Percentiles rank a stretch among this genome's conserved stretches.
phyloP scores from a whole-genome alignment of 2,329 filamentous ascomycete species.

The Didymella arachidicola region DNA sequence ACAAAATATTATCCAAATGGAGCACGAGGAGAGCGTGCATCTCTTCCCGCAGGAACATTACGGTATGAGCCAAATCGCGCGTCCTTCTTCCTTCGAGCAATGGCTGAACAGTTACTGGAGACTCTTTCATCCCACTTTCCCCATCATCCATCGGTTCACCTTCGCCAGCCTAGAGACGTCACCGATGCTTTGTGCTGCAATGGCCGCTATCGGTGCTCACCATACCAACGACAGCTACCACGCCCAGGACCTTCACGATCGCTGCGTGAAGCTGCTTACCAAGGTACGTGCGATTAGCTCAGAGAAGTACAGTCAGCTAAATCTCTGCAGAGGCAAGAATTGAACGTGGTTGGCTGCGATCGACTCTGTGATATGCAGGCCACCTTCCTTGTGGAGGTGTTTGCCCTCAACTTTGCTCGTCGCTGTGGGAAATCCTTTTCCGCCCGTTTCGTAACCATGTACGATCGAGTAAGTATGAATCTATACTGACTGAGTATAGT shows the following conservation, averaged over 20 bases:
- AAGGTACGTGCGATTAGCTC: conserved; percentile 31
- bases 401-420: conserved; percentile 53
- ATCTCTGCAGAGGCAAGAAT: conserved; percentile 36
- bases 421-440: conserved; percentile 50
- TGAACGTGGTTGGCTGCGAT: conserved; percentile 35
- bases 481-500: background rate
- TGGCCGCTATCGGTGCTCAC: conserved; percentile 55
- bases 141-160: conserved; percentile 54
- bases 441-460: conserved; percentile 49
- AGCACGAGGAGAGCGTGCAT: conserved; percentile 46
- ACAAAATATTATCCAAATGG: conserved; percentile 46
- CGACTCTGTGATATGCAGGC: conserved; percentile 55
- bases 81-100: conserved; percentile 47
- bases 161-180: conserved; percentile 47
- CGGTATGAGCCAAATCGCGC: conserved; percentile 48
- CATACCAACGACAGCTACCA: conserved; percentile 48
- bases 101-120: conserved; percentile 57
- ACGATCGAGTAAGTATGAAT: conserved; percentile 39
- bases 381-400: conserved; percentile 53
- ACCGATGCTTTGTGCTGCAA: conserved; percentile 56
- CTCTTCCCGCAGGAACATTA: conserved; percentile 49
- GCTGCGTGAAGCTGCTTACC: conserved; percentile 52
- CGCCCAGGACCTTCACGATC: conserved; percentile 52
- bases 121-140: conserved; percentile 55
- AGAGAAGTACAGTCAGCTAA: conserved; percentile 22